These are phyloP conservation scores for Ricinus communis DNA, from an alignment of 345 rosid species.

Conservation along the genomic window DNA sequence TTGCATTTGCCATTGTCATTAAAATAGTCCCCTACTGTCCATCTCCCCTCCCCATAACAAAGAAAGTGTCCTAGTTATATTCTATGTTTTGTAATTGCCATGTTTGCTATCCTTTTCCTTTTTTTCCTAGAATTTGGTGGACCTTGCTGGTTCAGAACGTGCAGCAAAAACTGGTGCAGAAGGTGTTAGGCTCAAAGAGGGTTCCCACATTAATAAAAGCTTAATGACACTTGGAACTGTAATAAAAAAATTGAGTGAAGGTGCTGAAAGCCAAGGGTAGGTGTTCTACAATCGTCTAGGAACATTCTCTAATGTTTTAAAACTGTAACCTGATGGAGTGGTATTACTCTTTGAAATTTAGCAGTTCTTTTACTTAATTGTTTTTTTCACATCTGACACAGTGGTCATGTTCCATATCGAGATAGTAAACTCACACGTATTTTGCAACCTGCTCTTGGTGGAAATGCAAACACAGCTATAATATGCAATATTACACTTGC, in stretches of 20 bases:
- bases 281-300: constrained; percentile 13
- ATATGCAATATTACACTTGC: constrained; percentile 97
- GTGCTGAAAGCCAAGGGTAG: constrained; percentile 92
- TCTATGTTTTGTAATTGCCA: constrained; percentile 7
- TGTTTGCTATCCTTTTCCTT: constrained; percentile 4
- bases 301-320: neutral
- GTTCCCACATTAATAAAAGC: constrained; percentile 93
- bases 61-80: neutral
- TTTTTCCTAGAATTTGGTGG: constrained; percentile 75
- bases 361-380: neutral
- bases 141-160: constrained; percentile 98
- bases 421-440: constrained; percentile 98
- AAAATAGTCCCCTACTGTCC: neutral
- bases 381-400: constrained; percentile 29
- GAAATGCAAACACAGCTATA: constrained; percentile 97
- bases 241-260: constrained; percentile 89
- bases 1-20: neutral
- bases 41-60: neutral
- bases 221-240: constrained; percentile 94
- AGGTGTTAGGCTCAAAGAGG: constrained; percentile 93
- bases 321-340: neutral
- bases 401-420: constrained; percentile 96
- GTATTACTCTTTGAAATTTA: neutral
- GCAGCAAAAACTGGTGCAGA: constrained; percentile 99
- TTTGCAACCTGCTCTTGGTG: constrained; percentile 95